Evolutionary conservation across 2,329 filamentous ascomycete species (phyloP).

Genomic region (Ceratocystis ficicola): DNA sequence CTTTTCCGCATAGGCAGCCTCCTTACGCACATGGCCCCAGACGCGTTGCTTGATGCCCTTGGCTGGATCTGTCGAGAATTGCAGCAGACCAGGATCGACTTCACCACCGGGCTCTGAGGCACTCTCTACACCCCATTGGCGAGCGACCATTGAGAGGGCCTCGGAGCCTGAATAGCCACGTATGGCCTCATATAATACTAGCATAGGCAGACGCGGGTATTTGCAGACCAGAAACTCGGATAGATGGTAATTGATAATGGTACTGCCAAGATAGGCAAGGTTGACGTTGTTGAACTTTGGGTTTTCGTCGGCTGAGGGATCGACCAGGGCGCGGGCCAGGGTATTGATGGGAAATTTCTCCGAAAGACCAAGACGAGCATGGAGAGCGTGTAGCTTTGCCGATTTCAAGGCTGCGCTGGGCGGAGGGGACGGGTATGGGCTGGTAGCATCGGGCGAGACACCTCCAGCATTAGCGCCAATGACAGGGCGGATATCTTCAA

Average conservation of each 20-base stretch:
- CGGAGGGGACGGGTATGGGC: slow-evolving; percentile 56
- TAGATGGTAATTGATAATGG: slow-evolving; percentile 78
- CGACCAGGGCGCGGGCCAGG: slow-evolving; percentile 73
- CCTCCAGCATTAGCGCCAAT: slow-evolving; percentile 28
- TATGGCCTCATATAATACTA: slow-evolving; percentile 76
- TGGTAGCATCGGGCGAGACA: slow-evolving; percentile 29
- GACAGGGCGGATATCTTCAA: slow-evolving; percentile 21
- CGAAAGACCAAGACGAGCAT: slow-evolving; percentile 75
- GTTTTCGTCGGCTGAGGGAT: slow-evolving; percentile 70
- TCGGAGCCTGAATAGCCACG: slow-evolving; percentile 69
- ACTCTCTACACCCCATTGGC: slow-evolving; percentile 82
- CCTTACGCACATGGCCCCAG: slow-evolving; percentile 42
- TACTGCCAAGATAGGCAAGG: slow-evolving; percentile 66
- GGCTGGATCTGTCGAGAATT: slow-evolving; percentile 50
- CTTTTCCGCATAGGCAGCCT: slow-evolving; percentile 36
- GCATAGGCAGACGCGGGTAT: slow-evolving; percentile 81
- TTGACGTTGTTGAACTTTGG: slow-evolving; percentile 78
- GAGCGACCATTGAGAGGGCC: slow-evolving; percentile 59
- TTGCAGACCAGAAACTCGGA: slow-evolving; percentile 77
- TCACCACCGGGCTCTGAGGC: slow-evolving; percentile 81
- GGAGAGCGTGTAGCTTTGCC: slow-evolving; percentile 82
- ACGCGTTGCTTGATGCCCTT: slow-evolving; percentile 35
- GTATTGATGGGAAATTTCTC: slow-evolving; percentile 72
- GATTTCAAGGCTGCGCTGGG: slow-evolving; percentile 56
- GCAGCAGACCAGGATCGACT: slow-evolving; percentile 81